Conservation (phyloP, 2,329 filamentous ascomycete genomes). For the Chaetomiaceae sp. region DNA sequence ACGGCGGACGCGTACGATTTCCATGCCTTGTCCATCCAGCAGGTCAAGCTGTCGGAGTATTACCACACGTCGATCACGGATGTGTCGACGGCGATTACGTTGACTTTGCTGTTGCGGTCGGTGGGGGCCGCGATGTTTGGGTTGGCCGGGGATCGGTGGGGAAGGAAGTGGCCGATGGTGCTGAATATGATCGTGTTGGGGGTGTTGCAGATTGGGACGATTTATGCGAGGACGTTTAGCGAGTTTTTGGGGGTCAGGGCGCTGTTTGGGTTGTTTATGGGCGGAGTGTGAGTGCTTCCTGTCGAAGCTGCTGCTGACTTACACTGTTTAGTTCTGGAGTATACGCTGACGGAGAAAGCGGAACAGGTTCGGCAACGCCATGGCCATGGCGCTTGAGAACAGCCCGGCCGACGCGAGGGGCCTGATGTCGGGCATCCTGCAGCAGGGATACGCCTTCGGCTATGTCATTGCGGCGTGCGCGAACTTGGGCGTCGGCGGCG, state of each 20-base stretch:
- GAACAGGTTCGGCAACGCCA: conserved; percentile 62
- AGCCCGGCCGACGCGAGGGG: conserved; percentile 59
- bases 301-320: too few relatives aligned
- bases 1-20: conserved; percentile 80
- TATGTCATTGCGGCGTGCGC: conserved; percentile 73
- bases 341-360: not conserved
- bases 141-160: conserved; percentile 70
- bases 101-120: conserved; percentile 68
- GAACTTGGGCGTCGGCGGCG: conserved; percentile 65
- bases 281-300: conserved; percentile 49
- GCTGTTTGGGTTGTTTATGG: conserved; percentile 74
- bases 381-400: conserved; percentile 66
- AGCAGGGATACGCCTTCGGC: conserved; percentile 75
- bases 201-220: conserved; percentile 64
- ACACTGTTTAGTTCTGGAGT: not conserved
- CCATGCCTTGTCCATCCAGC: conserved; percentile 73
- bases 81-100: conserved; percentile 67
- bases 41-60: conserved; percentile 57
- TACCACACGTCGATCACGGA: conserved; percentile 52
- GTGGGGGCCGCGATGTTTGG: conserved; percentile 72
- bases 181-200: conserved; percentile 63
- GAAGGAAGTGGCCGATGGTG: conserved; percentile 80
- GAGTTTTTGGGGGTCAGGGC: conserved; percentile 70
- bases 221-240: conserved; percentile 57
- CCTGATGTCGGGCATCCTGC: conserved; percentile 74